These are phyloP conservation scores for Solanum chaucha DNA, from an alignment of 257 asterid species.

Conservation along the genomic window DNA sequence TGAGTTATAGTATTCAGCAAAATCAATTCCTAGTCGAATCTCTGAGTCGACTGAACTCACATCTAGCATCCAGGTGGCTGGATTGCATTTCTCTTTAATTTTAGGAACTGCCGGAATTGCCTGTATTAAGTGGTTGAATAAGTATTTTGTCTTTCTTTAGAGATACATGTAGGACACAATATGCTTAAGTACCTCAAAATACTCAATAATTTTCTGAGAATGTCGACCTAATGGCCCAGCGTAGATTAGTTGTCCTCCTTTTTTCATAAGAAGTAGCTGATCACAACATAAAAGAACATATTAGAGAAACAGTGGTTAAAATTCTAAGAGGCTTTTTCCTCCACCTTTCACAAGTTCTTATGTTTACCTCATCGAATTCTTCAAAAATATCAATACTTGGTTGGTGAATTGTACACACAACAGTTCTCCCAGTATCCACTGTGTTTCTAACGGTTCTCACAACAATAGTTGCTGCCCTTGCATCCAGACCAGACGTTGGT, in stretches of 20 bases:
- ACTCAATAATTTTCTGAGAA: slow-evolving; percentile 42
- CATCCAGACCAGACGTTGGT: slow-evolving; percentile 68
- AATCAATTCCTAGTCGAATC: slow-evolving; percentile 22
- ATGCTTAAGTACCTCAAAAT: slow-evolving; percentile 42
- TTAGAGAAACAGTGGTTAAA: not conserved
- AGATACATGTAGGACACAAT: not conserved
- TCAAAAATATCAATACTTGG: slow-evolving; percentile 71
- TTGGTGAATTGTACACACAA: slow-evolving; percentile 70
- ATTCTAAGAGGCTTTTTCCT: not conserved
- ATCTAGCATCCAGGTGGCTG: slow-evolving; percentile 42
- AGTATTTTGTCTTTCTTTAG: not conserved
- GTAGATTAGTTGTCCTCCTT: slow-evolving; percentile 51
- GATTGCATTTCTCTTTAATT: slow-evolving; percentile 69
- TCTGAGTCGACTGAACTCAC: too few species aligned
- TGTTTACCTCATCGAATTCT: slow-evolving; percentile 54
- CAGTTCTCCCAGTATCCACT: slow-evolving; percentile 35
- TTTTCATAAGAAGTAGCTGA: slow-evolving; percentile 60
- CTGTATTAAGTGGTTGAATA: too few species aligned
- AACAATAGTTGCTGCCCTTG: slow-evolving; percentile 69
- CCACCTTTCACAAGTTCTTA: not conserved
- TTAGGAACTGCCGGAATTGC: slow-evolving; percentile 30
- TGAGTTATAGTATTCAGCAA: slow-evolving; percentile 55
- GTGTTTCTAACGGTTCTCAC: slow-evolving; percentile 44
- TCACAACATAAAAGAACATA: not conserved
- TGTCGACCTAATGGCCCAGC: too few species aligned